Evolutionary conservation across 805 yeast species (phyloP).

Genomic region (Priceomyces fermenticarens): DNA sequence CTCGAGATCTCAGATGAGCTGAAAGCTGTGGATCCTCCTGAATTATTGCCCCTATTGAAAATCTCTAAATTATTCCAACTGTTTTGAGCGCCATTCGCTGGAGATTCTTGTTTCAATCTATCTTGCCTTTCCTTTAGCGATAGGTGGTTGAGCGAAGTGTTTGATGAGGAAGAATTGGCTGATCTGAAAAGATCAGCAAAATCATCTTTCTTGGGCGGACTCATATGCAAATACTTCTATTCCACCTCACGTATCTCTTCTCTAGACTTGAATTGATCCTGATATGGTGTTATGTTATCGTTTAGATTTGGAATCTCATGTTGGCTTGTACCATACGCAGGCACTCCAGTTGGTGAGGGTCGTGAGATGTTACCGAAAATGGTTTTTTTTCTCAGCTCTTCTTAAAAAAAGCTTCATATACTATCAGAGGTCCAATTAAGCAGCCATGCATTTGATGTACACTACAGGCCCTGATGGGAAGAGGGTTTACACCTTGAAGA

Average conservation of each 20-base stretch:
- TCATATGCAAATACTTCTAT: conserved; percentile 11
- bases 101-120: conserved; percentile 7
- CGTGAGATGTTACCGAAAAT: conserved; percentile 1
- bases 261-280: neutral
- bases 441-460: conserved; percentile 96
- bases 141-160: conserved; percentile 8
- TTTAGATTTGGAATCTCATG: neutral
- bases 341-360: neutral
- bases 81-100: conserved; percentile 3
- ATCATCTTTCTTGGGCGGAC: conserved; percentile 43
- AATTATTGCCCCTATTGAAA: conserved; percentile 18
- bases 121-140: conserved; percentile 27
- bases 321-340: neutral
- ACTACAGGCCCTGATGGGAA: conserved; percentile 92
- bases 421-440: neutral
- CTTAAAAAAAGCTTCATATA: neutral
- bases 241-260: neutral
- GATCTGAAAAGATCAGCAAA: conserved; percentile 42
- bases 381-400: conserved; percentile 1
- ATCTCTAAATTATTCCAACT: conserved; percentile 38
- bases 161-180: conserved; percentile 19
- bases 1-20: conserved; percentile 1
- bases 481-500: conserved; percentile 89
- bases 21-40: neutral
- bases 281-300: neutral